A percentile compares a stretch with the other conserved stretches of the same genome.
Evolutionary conservation across 2,329 filamentous ascomycete species (phyloP).

Genomic region (Graphilbum fragrans): DNA sequence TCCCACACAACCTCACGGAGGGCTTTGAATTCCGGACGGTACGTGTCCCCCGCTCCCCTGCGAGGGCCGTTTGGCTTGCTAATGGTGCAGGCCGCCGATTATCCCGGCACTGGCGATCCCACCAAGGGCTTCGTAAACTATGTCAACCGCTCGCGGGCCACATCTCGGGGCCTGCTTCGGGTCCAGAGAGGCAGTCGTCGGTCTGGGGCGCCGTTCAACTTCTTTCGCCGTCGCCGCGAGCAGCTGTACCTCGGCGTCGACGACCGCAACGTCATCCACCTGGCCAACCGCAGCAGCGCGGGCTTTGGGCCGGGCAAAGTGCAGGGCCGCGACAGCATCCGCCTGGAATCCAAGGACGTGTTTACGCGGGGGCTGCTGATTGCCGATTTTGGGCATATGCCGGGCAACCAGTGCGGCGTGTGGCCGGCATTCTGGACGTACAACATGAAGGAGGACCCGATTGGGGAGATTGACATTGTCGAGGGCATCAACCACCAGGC

Average conservation of each 20-base stretch:
- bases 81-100: conserved; percentile 5
- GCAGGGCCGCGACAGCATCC: conserved; percentile 27
- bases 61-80: neutral
- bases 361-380: conserved; percentile 35
- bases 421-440: conserved; percentile 32
- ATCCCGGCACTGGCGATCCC: conserved; percentile 9
- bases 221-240: conserved; percentile 4
- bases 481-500: conserved; percentile 34
- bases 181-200: conserved; percentile 1
- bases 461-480: conserved; percentile 42
- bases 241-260: conserved; percentile 35
- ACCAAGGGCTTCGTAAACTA: conserved; percentile 18
- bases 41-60: too few species aligned
- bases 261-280: conserved; percentile 9
- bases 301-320: conserved; percentile 15
- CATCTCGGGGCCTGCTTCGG: conserved; percentile 26
- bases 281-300: neutral
- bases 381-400: conserved; percentile 36
- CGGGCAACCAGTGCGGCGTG: conserved; percentile 31
- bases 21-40: neutral
- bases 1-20: neutral
- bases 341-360: conserved; percentile 29
- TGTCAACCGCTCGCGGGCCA: conserved; percentile 22
- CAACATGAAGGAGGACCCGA: conserved; percentile 29
- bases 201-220: neutral